phyloP scores from a whole-genome alignment of 148 eudicot genomes.

The Camellia sinensis region DNA sequence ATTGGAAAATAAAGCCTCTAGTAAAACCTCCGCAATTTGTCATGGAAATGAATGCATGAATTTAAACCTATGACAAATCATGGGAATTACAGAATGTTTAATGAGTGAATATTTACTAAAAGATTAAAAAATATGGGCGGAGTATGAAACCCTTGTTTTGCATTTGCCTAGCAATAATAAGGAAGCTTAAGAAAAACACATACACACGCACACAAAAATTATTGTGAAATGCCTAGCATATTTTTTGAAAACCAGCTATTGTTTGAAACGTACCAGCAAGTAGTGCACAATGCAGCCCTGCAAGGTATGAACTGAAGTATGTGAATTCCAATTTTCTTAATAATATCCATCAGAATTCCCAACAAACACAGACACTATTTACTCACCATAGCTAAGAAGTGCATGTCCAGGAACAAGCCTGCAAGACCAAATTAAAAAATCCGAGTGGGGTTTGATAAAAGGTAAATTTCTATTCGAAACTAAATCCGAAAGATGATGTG shows the following conservation, averaged over 20 bases:
- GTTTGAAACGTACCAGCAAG: constrained; percentile 75
- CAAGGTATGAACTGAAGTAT: constrained; percentile 21
- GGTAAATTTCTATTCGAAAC: neutral
- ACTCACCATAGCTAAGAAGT: constrained; percentile 89
- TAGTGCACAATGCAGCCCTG: constrained; percentile 92
- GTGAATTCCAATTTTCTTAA: constrained; percentile 6
- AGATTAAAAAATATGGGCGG: neutral
- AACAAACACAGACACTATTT: constrained; percentile 7
- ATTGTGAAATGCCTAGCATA: neutral
- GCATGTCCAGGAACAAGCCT: constrained; percentile 95
- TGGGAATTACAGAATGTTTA: neutral
- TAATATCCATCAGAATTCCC: neutral
- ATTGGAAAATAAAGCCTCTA: constrained; percentile 1
- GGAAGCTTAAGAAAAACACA: neutral
- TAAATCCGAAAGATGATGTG: neutral
- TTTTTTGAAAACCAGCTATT: neutral
- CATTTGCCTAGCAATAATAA: constrained; percentile 8
- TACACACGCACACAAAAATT: no score
- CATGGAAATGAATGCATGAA: neutral
- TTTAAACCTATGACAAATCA: neutral
- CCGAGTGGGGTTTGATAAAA: neutral
- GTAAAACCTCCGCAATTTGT: neutral
- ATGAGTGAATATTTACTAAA: neutral
- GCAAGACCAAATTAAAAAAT: constrained; percentile 18
- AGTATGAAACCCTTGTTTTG: neutral